phyloP scores from a whole-genome alignment of 352 stramenopile genomes.

The Phytophthora tubulina region DNA sequence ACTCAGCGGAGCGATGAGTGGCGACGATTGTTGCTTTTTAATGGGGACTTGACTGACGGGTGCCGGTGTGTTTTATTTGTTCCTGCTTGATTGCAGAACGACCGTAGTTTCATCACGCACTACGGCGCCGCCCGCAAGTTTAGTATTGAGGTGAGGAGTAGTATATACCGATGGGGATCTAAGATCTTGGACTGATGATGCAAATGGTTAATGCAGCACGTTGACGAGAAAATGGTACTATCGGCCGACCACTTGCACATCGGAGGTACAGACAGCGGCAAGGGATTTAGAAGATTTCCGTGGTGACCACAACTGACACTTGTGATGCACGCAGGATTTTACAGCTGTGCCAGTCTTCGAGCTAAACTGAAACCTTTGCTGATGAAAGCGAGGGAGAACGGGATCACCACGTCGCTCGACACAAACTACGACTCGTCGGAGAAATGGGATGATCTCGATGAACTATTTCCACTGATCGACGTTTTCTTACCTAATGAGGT shows the following conservation, averaged over 20 bases:
- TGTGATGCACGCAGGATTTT: slow-evolving; percentile 55
- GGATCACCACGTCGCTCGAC: slow-evolving; percentile 83
- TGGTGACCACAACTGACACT: slow-evolving; percentile 2
- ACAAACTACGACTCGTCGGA: slow-evolving; percentile 88
- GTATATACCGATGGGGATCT: neutral
- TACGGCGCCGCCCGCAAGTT: slow-evolving; percentile 78
- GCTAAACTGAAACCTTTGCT: slow-evolving; percentile 68
- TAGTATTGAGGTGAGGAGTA: slow-evolving; percentile 55
- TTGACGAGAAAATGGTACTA: slow-evolving; percentile 68
- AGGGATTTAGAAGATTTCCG: neutral
- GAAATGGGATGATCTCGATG: slow-evolving; percentile 67
- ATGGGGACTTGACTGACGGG: neutral
- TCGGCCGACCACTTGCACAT: slow-evolving; percentile 79
- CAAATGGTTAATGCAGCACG: slow-evolving; percentile 49
- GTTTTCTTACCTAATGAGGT: slow-evolving; percentile 89
- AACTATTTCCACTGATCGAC: slow-evolving; percentile 74
- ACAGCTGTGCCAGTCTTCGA: slow-evolving; percentile 75
- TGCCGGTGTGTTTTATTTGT: neutral
- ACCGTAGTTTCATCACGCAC: slow-evolving; percentile 87
- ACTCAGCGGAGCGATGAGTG: slow-evolving; percentile 64
- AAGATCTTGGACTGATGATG: neutral
- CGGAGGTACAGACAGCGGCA: slow-evolving; percentile 48
- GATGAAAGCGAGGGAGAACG: slow-evolving; percentile 60
- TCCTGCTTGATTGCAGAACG: slow-evolving; percentile 42
- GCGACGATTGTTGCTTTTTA: neutral